These are phyloP conservation scores for Striga hermonthica DNA, from an alignment of 305 asterid genomes.

Conservation along the genomic window DNA sequence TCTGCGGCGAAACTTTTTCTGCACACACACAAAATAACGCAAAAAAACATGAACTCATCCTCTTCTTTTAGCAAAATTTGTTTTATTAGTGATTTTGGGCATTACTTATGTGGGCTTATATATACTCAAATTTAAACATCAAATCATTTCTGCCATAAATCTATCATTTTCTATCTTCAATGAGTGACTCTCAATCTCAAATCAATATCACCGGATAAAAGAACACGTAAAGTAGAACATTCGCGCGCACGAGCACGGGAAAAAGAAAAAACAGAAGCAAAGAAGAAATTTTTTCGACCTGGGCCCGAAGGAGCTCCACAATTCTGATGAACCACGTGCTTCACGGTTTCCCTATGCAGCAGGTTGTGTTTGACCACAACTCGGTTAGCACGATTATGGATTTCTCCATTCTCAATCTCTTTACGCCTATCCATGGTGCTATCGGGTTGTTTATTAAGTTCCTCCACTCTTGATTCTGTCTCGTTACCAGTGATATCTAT, in stretches of 20 bases:
- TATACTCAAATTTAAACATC: background rate
- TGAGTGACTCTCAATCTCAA: background rate
- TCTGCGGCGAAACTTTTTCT: background rate
- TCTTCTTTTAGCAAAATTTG: background rate
- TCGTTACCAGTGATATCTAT: background rate
- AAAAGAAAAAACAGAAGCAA: background rate
- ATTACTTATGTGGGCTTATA: background rate
- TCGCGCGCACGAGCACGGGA: background rate
- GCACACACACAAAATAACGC: background rate
- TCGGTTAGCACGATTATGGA: conserved; percentile 10
- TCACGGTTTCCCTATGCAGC: conserved; percentile 34
- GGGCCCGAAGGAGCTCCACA: conserved; percentile 22
- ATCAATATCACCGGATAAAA: background rate
- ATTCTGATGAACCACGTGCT: conserved; percentile 34
- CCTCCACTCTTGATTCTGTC: background rate
- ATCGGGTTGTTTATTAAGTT: conserved; percentile 14
- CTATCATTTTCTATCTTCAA: background rate
- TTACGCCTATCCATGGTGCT: background rate
- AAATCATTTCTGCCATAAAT: background rate
- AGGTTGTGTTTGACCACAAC: conserved; percentile 27
- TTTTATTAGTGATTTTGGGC: background rate
- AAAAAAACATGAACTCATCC: background rate
- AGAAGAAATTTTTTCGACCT: conserved; percentile 18
- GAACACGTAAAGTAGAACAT: too few relatives aligned
- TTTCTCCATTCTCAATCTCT: conserved; percentile 14